These are phyloP conservation scores for Erysimum cheiri DNA, from an alignment of 441 rosid genomes.

Conservation along the genomic window DNA sequence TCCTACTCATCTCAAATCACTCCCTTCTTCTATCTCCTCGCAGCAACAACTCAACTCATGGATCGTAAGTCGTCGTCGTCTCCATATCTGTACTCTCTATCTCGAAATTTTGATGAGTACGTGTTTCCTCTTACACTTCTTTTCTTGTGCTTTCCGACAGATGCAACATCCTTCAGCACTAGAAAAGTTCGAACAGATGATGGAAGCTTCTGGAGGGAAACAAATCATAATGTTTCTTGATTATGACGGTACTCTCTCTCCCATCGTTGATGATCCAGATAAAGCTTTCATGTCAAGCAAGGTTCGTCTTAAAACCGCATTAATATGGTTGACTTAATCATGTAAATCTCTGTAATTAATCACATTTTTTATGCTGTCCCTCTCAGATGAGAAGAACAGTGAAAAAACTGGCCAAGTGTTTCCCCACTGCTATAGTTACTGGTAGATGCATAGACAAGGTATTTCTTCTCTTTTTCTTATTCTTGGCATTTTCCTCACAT, in stretches of 20 bases:
- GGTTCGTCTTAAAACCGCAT: conserved; percentile 46
- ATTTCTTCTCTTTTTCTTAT: conserved; percentile 37
- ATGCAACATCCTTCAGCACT: conserved; percentile 82
- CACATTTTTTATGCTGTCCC: not conserved
- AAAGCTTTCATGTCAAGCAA: conserved; percentile 89
- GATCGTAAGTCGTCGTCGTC: conserved; percentile 58
- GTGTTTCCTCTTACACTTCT: not conserved
- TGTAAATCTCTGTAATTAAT: not conserved
- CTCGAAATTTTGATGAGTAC: not conserved
- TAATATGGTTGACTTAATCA: not conserved
- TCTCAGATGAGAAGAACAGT: conserved; percentile 88
- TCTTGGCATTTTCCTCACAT: conserved; percentile 3
- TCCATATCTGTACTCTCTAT: not conserved
- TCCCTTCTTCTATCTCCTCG: conserved; percentile 44
- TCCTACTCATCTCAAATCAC: conserved; percentile 77
- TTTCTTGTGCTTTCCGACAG: conserved; percentile 43
- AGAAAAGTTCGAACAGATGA: conserved; percentile 75
- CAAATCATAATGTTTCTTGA: conserved; percentile 93
- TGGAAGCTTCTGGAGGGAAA: conserved; percentile 73
- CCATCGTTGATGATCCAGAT: conserved; percentile 90
- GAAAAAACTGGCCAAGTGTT: conserved; percentile 65
- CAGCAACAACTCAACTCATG: conserved; percentile 59
- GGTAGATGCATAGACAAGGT: conserved; percentile 98
- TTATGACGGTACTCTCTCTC: conserved; percentile 94
- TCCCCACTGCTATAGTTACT: conserved; percentile 92